Percentiles rank a stretch among this genome's conserved stretches.
Evolutionary conservation across 176 grass and related monocot genomes (phyloP).

Genomic region (Aechmea fasciata): DNA sequence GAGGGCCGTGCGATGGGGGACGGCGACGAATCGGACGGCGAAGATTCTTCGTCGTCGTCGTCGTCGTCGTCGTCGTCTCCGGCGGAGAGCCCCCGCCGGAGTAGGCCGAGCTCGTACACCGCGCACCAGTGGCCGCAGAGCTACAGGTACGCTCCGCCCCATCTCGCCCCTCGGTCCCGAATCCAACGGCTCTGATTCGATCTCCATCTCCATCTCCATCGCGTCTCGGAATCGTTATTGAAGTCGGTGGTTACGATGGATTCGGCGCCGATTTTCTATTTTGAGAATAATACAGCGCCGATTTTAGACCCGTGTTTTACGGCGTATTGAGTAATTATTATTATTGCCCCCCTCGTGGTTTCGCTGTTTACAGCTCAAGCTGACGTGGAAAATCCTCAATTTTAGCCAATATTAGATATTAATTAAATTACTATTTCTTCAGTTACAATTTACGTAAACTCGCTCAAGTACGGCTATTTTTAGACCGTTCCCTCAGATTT

Average conservation of each 20-base stretch:
- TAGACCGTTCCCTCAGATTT: no score
- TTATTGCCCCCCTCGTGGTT: no score
- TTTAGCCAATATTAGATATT: no score
- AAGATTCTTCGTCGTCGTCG: slow-evolving; percentile 29
- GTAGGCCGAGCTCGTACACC: slow-evolving; percentile 66
- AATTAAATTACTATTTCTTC: no score
- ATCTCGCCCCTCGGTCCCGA: not conserved
- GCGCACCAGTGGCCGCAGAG: slow-evolving; percentile 78
- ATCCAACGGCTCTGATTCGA: not conserved
- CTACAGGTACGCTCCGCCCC: slow-evolving; percentile 49
- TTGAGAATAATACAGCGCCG: slow-evolving; percentile 4
- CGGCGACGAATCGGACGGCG: slow-evolving; percentile 19
- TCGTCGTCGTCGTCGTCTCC: slow-evolving; percentile 39
- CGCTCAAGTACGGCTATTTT: no score
- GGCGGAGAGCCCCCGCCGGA: slow-evolving; percentile 9
- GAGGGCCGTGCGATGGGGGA: not conserved
- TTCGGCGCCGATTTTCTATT: not conserved
- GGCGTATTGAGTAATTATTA: no score
- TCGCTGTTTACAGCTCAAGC: no score
- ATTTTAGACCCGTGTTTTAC: no score
- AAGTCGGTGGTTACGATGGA: not conserved
- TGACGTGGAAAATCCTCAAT: no score
- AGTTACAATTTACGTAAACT: no score
- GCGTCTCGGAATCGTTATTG: not conserved
- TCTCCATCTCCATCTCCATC: not conserved